These are phyloP conservation scores for Isabelozyma heimii DNA, from an alignment of 805 yeast genomes.

Conservation along the genomic window DNA sequence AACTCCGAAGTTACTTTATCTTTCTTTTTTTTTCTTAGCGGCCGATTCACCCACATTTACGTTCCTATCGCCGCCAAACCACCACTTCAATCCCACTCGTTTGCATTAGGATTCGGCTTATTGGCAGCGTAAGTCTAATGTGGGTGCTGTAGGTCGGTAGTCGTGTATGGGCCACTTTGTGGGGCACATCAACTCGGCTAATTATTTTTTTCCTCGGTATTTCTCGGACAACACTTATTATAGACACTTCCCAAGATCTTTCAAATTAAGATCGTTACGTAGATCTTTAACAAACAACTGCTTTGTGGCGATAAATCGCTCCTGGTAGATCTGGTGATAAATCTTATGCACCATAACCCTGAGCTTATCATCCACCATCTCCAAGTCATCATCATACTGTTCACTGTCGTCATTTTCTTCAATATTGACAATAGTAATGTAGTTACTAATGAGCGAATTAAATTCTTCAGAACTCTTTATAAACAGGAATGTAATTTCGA, in stretches of 20 bases:
- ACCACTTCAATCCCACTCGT: no score
- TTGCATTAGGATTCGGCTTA: neutral
- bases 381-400: constrained; percentile 22
- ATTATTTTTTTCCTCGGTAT: constrained; percentile 1
- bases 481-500: constrained; percentile 31
- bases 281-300: constrained; percentile 50
- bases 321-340: constrained; percentile 33
- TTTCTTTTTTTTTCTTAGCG: no score
- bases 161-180: neutral
- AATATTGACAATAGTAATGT: constrained; percentile 25
- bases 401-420: constrained; percentile 10
- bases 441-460: constrained; percentile 22
- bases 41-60: no score
- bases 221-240: neutral
- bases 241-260: constrained; percentile 40
- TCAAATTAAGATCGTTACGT: constrained; percentile 49
- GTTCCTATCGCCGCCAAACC: no score
- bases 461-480: constrained; percentile 35
- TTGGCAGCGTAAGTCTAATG: neutral
- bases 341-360: constrained; percentile 40
- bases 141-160: neutral
- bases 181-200: neutral
- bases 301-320: constrained; percentile 42
- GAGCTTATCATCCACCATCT: constrained; percentile 23
- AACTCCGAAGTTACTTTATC: neutral